Conservation (phyloP, 192 early-diverging fungal species). For the Rhizoclosmatium sp. region DNA sequence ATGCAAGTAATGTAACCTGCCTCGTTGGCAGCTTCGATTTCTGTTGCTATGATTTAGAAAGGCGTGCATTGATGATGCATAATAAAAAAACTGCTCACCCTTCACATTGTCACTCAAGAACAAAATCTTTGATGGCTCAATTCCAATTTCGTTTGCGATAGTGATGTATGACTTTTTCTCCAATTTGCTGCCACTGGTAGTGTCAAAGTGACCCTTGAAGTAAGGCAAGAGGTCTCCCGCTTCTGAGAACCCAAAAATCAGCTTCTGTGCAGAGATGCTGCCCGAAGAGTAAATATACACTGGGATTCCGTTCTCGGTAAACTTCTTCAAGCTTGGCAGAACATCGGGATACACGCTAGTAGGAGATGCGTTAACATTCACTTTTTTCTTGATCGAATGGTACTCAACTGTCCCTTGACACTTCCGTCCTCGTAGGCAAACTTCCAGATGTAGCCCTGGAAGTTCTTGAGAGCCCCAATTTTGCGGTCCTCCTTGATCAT, state of each 20-base stretch:
- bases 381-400: not conserved
- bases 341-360: conserved; percentile 50
- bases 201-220: conserved; percentile 92
- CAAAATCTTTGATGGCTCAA: conserved; percentile 60
- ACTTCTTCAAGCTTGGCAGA: conserved; percentile 74
- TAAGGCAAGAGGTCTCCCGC: conserved; percentile 51
- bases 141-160: conserved; percentile 77
- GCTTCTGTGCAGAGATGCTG: conserved; percentile 91
- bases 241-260: conserved; percentile 72
- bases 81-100: conserved; percentile 49
- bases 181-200: conserved; percentile 83
- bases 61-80: not conserved
- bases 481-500: conserved; percentile 91
- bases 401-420: conserved; percentile 77
- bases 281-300: conserved; percentile 98
- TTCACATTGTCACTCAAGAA: conserved; percentile 94
- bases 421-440: conserved; percentile 80
- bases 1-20: conserved; percentile 77
- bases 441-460: conserved; percentile 97
- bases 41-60: conserved; percentile 45
- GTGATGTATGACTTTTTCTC: conserved; percentile 71
- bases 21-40: conserved; percentile 77
- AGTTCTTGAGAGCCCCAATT: conserved; percentile 85
- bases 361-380: not conserved
- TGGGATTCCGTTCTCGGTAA: conserved; percentile 64